These are phyloP conservation scores for Penicillium glabrum DNA, from an alignment of 2,329 filamentous ascomycete species.

Conservation along the genomic window DNA sequence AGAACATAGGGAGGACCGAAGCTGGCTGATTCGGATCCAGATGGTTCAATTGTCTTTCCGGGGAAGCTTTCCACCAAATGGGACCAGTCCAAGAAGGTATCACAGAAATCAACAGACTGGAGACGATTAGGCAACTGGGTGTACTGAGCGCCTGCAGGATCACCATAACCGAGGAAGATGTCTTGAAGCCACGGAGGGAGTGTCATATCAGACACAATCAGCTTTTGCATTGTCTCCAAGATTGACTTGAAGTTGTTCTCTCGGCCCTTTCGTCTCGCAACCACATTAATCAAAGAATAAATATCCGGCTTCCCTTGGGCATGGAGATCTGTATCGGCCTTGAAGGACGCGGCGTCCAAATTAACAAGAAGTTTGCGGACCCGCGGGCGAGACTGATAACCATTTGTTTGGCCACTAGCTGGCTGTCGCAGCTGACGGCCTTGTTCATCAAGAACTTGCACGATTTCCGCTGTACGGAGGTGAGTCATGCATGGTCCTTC, in stretches of 20 bases:
- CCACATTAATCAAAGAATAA: conserved; percentile 80
- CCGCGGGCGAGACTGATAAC: conserved; percentile 57
- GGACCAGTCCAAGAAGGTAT: conserved; percentile 94
- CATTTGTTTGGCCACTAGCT: conserved; percentile 58
- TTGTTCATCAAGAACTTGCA: conserved; percentile 83
- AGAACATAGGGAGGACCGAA: conserved; percentile 88
- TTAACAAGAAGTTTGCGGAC: conserved; percentile 74
- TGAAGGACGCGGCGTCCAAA: conserved; percentile 76
- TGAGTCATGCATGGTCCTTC: conserved; percentile 67
- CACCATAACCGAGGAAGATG: conserved; percentile 95
- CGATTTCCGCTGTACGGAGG: conserved; percentile 79
- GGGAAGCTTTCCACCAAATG: conserved; percentile 87
- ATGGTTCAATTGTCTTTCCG: conserved; percentile 81
- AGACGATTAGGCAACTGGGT: conserved; percentile 76
- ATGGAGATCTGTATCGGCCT: conserved; percentile 68
- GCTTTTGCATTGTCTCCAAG: conserved; percentile 82
- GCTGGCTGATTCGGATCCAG: conserved; percentile 67
- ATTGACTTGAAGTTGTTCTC: conserved; percentile 98
- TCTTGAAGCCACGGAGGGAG: conserved; percentile 92
- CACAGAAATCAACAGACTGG: conserved; percentile 80
- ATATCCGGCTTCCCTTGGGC: conserved; percentile 71
- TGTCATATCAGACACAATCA: conserved; percentile 81
- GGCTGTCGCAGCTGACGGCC: conserved; percentile 68
- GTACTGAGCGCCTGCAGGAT: conserved; percentile 84
- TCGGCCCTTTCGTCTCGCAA: conserved; percentile 77